A percentile compares a stretch with the other conserved stretches of the same genome.
Conservation (phyloP, 176 grass and related monocot species). For the Cymbopogon citratus region DNA sequence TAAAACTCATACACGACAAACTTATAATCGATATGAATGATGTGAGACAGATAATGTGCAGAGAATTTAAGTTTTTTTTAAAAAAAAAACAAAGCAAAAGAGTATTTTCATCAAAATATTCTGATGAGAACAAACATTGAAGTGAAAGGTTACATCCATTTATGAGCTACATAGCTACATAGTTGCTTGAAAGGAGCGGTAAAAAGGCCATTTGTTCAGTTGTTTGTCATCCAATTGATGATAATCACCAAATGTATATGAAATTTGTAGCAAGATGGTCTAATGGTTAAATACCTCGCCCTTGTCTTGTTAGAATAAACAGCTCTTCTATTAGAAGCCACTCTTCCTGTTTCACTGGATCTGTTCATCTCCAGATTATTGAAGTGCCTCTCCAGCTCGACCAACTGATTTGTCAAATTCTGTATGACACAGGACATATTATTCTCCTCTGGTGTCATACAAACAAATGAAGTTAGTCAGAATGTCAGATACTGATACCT, state of each 20-base stretch:
- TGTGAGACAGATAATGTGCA: not conserved
- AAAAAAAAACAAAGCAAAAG: conserved; percentile 10
- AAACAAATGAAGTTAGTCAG: not conserved
- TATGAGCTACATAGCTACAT: not conserved
- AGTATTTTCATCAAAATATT: conserved; percentile 1
- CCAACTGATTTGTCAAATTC: conserved; percentile 84
- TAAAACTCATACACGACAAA: no score
- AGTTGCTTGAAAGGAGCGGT: not conserved
- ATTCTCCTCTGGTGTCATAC: not conserved
- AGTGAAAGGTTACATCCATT: not conserved
- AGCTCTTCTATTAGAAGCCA: conserved; percentile 50
- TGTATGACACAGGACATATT: conserved; percentile 30
- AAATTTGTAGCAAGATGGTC: not conserved
- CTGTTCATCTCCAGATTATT: conserved; percentile 94
- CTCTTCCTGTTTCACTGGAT: conserved; percentile 67
- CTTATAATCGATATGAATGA: not conserved
- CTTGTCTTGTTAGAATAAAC: conserved; percentile 44
- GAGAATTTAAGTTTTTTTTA: not conserved
- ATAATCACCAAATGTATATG: not conserved
- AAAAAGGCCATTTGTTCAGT: not conserved
- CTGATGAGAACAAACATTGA: not conserved
- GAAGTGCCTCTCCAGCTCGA: conserved; percentile 90
- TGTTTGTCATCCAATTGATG: conserved; percentile 15
- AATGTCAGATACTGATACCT: conserved; percentile 39
- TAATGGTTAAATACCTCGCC: conserved; percentile 48